phyloP scores from a whole-genome alignment of 2,329 filamentous ascomycete species.

The Fusarium sp. region DNA sequence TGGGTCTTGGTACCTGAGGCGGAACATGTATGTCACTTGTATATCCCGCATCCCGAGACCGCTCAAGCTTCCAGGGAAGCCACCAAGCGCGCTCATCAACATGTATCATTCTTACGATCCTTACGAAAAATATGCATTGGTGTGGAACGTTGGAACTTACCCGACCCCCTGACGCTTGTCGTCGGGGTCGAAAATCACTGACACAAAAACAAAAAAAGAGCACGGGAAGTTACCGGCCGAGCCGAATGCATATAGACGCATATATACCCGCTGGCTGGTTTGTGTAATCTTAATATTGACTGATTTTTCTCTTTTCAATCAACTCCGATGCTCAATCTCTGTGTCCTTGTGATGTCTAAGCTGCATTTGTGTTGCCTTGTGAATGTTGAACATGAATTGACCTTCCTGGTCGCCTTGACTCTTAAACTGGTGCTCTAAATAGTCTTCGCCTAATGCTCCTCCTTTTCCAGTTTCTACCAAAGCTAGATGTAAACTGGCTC shows the following conservation, averaged over 20 bases:
- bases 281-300: slow-evolving; percentile 50
- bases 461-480: background rate
- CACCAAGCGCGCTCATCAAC: slow-evolving; percentile 31
- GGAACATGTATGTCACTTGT: slow-evolving; percentile 43
- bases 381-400: background rate
- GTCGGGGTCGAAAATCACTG: slow-evolving; percentile 33
- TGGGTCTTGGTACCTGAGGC: slow-evolving; percentile 41
- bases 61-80: slow-evolving; percentile 35
- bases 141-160: slow-evolving; percentile 42
- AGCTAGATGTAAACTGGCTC: background rate
- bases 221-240: slow-evolving; percentile 41
- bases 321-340: slow-evolving; percentile 17
- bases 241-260: slow-evolving; percentile 46
- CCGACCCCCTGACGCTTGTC: slow-evolving; percentile 17
- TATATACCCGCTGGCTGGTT: slow-evolving; percentile 50
- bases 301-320: slow-evolving; percentile 40
- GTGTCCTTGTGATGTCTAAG: background rate
- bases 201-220: slow-evolving; percentile 39
- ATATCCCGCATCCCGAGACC: slow-evolving; percentile 33
- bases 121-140: slow-evolving; percentile 60
- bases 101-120: slow-evolving; percentile 69
- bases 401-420: background rate
- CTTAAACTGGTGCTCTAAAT: background rate
- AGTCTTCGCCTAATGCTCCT: background rate
- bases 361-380: background rate